Conservation (phyloP, 371 early-diverging fungal species). For the Mucor indicus region DNA sequence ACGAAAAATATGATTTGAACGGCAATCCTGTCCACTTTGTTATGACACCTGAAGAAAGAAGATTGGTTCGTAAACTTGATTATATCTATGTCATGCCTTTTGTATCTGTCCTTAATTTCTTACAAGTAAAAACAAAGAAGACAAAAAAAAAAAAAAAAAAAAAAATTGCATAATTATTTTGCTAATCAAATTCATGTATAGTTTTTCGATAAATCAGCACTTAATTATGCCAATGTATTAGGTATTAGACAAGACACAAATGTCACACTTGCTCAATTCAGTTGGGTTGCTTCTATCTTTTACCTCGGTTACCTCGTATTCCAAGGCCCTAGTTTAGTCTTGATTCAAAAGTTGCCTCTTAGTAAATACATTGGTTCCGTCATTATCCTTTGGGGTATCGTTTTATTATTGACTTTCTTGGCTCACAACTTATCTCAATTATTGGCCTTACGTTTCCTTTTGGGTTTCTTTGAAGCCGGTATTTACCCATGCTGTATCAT, state of each 20-base stretch:
- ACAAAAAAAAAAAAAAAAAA: too few species aligned
- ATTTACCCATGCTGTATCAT: constrained; percentile 30
- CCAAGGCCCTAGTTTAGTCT: constrained; percentile 38
- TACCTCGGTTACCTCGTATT: constrained; percentile 41
- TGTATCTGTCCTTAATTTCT: constrained; percentile 16
- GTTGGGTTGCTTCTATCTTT: constrained; percentile 35
- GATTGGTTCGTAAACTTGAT: constrained; percentile 13
- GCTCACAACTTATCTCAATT: constrained; percentile 31
- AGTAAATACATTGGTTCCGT: constrained; percentile 34
- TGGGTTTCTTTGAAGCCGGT: constrained; percentile 28
- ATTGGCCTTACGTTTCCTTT: constrained; percentile 35
- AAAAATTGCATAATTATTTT: too few species aligned
- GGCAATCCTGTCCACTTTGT: constrained; percentile 22
- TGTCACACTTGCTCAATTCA: constrained; percentile 21
- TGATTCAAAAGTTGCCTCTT: constrained; percentile 32
- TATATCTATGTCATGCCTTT: constrained; percentile 22
- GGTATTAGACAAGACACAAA: constrained; percentile 22
- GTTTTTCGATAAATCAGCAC: constrained; percentile 35
- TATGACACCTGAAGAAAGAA: constrained; percentile 10
- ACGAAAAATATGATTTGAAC: constrained; percentile 15
- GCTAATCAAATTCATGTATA: background rate
- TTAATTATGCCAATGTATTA: constrained; percentile 24
- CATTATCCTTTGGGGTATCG: constrained; percentile 32
- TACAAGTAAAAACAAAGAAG: constrained; percentile 14
- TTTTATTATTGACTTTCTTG: constrained; percentile 23